Conservation (phyloP, 2,329 filamentous ascomycete genomes). For the Pseudocercospora eumusae region DNA sequence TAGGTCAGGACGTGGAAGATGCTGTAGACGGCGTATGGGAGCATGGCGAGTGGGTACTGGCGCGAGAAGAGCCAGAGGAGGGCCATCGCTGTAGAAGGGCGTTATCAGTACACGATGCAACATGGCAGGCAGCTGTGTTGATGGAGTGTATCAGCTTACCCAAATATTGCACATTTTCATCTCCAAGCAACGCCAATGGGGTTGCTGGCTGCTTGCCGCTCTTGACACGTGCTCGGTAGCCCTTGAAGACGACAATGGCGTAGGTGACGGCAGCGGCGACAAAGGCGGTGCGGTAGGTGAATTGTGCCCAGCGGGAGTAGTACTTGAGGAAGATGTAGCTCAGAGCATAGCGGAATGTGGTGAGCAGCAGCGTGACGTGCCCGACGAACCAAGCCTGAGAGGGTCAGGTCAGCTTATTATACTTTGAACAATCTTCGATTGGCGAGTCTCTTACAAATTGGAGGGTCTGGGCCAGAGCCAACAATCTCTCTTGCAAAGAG, state of each 20-base stretch:
- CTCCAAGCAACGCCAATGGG: constrained; percentile 67
- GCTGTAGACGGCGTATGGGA: constrained; percentile 96
- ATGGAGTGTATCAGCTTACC: constrained; percentile 58
- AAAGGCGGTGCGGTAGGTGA: constrained; percentile 89
- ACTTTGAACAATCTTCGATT: neutral
- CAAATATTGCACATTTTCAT: constrained; percentile 98
- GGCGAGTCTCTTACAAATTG: constrained; percentile 65
- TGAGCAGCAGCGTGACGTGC: constrained; percentile 81
- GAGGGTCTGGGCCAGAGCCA: constrained; percentile 73
- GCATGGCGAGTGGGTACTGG: constrained; percentile 84
- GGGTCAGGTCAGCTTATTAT: neutral
- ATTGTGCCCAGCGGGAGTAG: constrained; percentile 71
- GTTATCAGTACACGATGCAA: constrained; percentile 9
- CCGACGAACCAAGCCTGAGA: constrained; percentile 57
- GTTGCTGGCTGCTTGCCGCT: constrained; percentile 64
- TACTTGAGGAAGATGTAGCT: constrained; percentile 90
- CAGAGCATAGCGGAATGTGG: constrained; percentile 77
- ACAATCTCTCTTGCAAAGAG: constrained; percentile 30
- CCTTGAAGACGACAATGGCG: constrained; percentile 98
- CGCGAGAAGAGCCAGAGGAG: constrained; percentile 91
- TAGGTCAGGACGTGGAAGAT: constrained; percentile 98
- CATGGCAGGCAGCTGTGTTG: too few species aligned
- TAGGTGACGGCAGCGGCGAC: constrained; percentile 87
- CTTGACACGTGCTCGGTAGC: constrained; percentile 81
- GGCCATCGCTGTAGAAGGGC: constrained; percentile 69